These are phyloP conservation scores for Cladophialophora chaetospira DNA, from an alignment of 2,329 filamentous ascomycete genomes.

Conservation along the genomic window DNA sequence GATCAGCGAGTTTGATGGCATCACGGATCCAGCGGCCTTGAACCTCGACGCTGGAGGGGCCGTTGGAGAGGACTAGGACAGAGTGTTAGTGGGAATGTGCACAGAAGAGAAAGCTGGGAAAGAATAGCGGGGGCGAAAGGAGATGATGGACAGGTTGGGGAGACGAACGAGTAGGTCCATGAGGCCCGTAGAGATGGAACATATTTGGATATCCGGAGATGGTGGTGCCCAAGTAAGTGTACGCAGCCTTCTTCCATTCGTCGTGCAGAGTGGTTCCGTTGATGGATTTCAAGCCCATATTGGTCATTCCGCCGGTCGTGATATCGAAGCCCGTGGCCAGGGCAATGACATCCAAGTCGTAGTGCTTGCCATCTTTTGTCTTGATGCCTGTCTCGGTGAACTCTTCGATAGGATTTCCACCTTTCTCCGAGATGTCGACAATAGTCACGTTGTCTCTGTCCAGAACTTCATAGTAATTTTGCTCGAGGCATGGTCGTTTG, in stretches of 20 bases:
- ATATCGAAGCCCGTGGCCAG: slow-evolving; percentile 50
- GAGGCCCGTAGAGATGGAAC: slow-evolving; percentile 55
- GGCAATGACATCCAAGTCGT: slow-evolving; percentile 47
- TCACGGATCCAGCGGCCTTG: slow-evolving; percentile 59
- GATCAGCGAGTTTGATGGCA: slow-evolving; percentile 54
- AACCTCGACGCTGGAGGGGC: slow-evolving; percentile 56
- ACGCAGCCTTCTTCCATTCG: slow-evolving; percentile 40
- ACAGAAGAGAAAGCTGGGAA: neutral
- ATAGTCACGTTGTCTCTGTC: slow-evolving; percentile 51
- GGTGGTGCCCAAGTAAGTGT: slow-evolving; percentile 47
- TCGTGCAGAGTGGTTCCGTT: slow-evolving; percentile 42
- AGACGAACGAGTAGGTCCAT: slow-evolving; percentile 52
- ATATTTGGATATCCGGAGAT: slow-evolving; percentile 52
- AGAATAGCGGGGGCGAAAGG: neutral
- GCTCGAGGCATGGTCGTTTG: slow-evolving; percentile 54
- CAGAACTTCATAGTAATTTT: slow-evolving; percentile 54
- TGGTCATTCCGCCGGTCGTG: slow-evolving; percentile 45
- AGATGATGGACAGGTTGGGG: neutral
- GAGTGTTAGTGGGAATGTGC: neutral
- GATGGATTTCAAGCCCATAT: slow-evolving; percentile 44
- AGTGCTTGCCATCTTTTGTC: slow-evolving; percentile 42
- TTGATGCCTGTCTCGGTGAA: slow-evolving; percentile 47
- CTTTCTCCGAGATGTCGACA: slow-evolving; percentile 46
- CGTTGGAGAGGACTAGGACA: slow-evolving; percentile 52
- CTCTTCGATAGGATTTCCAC: slow-evolving; percentile 43